Conservation (phyloP, 768 basidiomycete species). For the Tylopilus sp. region DNA sequence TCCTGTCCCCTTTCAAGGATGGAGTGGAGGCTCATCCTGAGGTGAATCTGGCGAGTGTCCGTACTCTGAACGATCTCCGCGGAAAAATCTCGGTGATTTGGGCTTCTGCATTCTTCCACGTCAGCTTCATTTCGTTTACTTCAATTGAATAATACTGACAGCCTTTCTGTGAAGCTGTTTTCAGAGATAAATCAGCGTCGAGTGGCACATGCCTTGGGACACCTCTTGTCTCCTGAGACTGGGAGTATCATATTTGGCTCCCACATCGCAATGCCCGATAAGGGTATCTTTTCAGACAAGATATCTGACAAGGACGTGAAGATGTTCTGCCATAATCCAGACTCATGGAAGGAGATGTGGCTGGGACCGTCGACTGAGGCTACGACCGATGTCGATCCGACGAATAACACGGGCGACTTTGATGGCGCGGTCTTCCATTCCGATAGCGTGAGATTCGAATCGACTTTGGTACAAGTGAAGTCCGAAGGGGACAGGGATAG, state of each 20-base stretch:
- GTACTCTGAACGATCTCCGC: slow-evolving; percentile 42
- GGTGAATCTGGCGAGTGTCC: slow-evolving; percentile 31
- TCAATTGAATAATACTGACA: slow-evolving; percentile 1
- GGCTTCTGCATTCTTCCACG: slow-evolving; percentile 46
- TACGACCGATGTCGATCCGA: background rate
- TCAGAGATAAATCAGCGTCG: slow-evolving; percentile 22
- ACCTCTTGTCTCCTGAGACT: slow-evolving; percentile 25
- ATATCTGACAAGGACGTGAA: slow-evolving; percentile 1
- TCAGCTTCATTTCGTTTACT: slow-evolving; percentile 5
- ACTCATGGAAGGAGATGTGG: slow-evolving; percentile 30
- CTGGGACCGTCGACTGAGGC: slow-evolving; percentile 1
- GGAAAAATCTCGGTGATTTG: slow-evolving; percentile 49
- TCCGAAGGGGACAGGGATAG: background rate
- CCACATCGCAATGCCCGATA: slow-evolving; percentile 18
- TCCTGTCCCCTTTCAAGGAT: slow-evolving; percentile 34
- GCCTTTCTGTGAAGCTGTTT: slow-evolving; percentile 30
- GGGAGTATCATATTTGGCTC: slow-evolving; percentile 32
- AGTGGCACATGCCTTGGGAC: slow-evolving; percentile 23
- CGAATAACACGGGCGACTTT: background rate
- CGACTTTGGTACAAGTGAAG: slow-evolving; percentile 16
- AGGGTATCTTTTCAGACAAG: slow-evolving; percentile 3
- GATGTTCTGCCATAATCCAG: slow-evolving; percentile 25
- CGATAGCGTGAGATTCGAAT: slow-evolving; percentile 31
- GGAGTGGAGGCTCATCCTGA: slow-evolving; percentile 14
- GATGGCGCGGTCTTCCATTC: slow-evolving; percentile 23